Percentiles rank a stretch among this genome's conserved stretches.
These are phyloP conservation scores for Serendipita sp. DNA, from an alignment of 768 basidiomycete species.

Conservation along the genomic window DNA sequence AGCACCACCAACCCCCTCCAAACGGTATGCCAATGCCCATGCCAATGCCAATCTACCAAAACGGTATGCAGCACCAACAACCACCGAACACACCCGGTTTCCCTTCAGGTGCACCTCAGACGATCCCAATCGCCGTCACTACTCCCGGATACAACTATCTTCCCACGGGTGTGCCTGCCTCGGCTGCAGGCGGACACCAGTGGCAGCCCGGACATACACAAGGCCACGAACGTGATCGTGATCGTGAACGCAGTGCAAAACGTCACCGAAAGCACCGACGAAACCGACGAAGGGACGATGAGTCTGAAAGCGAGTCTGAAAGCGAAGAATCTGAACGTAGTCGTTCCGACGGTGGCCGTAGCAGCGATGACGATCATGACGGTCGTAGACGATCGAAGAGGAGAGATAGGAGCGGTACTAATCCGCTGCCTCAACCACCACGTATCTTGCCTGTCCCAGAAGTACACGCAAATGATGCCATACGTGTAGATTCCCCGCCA, in stretches of 20 bases:
- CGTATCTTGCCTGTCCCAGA: not conserved
- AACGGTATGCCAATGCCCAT: not conserved
- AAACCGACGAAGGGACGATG: not conserved
- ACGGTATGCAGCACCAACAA: not conserved
- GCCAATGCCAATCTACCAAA: not conserved
- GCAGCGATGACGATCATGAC: not conserved
- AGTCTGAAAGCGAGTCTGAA: not conserved
- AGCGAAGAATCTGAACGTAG: no score
- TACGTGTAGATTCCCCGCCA: not conserved
- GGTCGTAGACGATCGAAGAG: no score
- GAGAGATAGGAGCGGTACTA: not conserved
- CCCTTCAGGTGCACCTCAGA: not conserved
- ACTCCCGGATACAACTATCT: not conserved
- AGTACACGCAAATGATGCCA: not conserved
- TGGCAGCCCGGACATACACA: not conserved
- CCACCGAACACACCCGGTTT: not conserved
- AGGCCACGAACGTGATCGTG: not conserved
- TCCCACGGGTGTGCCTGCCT: not conserved
- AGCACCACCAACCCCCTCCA: not conserved
- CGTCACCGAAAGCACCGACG: not conserved
- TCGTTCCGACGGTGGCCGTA: not conserved
- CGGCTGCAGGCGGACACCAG: not conserved
- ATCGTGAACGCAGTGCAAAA: not conserved
- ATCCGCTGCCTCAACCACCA: not conserved
- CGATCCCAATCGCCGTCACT: not conserved